phyloP scores from a whole-genome alignment of 495 filamentous ascomycete genomes.

The Pyrenula massariospora region DNA sequence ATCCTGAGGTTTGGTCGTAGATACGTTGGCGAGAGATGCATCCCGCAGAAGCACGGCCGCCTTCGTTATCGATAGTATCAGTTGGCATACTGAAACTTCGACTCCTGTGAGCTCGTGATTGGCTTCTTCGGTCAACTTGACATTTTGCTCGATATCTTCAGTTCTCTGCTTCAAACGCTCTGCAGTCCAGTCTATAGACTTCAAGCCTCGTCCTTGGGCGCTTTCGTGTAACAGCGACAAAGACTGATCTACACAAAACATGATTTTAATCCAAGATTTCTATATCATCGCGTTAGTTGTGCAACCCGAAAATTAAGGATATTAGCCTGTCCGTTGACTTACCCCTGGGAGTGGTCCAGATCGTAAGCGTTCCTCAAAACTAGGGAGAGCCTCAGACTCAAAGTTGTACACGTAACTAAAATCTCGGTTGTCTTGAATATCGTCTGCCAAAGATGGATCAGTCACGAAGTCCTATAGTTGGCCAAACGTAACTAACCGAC shows the following conservation, averaged over 20 bases:
- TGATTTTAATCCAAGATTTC: neutral
- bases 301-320: neutral
- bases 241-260: neutral
- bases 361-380: constrained; percentile 7
- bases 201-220: neutral
- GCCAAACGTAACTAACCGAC: neutral
- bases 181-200: neutral
- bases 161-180: neutral
- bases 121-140: neutral
- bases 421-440: constrained; percentile 9
- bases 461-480: constrained; percentile 2
- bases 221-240: neutral
- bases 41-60: neutral
- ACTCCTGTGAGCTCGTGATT: neutral
- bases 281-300: neutral
- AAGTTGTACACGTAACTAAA: constrained; percentile 7
- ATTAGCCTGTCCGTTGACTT: no score
- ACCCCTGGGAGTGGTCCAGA: constrained; percentile 2
- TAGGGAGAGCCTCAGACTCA: constrained; percentile 6
- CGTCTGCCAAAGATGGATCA: neutral
- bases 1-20: neutral
- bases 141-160: neutral
- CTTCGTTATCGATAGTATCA: neutral
- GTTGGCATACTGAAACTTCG: neutral
- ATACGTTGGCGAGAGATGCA: neutral